Evolutionary conservation across 306 rosid species (phyloP).

Genomic region (Nissolia schottii): DNA sequence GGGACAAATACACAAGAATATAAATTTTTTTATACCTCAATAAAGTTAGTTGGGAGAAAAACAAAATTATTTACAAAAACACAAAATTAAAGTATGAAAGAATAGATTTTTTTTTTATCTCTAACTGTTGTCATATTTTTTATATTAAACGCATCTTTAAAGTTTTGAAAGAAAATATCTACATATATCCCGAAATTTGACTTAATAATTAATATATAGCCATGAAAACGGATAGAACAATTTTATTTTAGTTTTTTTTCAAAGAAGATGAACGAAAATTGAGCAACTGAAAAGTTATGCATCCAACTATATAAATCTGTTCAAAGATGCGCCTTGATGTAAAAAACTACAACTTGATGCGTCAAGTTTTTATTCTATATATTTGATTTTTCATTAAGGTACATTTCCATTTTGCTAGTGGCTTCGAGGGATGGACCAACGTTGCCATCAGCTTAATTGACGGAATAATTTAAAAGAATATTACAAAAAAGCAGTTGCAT

Average conservation of each 20-base stretch:
- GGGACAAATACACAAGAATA: too few relatives aligned
- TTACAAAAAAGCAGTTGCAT: not conserved
- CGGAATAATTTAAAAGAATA: not conserved
- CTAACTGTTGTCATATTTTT: too few relatives aligned
- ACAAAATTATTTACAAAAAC: too few relatives aligned
- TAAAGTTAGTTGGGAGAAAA: too few relatives aligned
- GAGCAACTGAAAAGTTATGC: not conserved
- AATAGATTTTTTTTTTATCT: too few relatives aligned
- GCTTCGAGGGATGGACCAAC: not conserved
- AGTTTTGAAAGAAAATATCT: not conserved
- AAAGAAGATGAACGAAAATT: not conserved
- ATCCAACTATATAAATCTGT: not conserved
- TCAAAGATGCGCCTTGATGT: not conserved
- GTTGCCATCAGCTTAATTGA: not conserved
- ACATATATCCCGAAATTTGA: not conserved
- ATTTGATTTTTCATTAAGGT: not conserved
- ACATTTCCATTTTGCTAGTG: not conserved
- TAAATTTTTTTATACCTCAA: too few relatives aligned
- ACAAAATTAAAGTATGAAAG: too few relatives aligned
- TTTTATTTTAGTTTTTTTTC: not conserved
- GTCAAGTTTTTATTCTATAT: not conserved
- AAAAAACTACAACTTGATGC: not conserved
- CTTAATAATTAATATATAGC: not conserved
- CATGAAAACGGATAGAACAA: not conserved
- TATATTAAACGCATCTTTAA: too few relatives aligned